phyloP scores from a whole-genome alignment of 75 land plant genomes.

The Isoetes taiwanensis region DNA sequence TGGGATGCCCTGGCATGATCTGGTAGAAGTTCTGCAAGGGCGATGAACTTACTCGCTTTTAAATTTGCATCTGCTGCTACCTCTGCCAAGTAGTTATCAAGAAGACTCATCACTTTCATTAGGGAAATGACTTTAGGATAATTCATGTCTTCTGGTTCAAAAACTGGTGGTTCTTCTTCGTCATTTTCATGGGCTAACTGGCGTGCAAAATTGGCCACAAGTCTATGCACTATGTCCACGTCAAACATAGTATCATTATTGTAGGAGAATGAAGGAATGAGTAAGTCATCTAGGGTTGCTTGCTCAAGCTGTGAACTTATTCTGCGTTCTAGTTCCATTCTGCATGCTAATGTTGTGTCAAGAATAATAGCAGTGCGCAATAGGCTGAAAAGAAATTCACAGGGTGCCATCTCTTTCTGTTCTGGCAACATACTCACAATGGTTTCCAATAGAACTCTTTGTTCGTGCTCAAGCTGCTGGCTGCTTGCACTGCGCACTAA shows the following conservation, averaged over 20 bases:
- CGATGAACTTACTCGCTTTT: not conserved
- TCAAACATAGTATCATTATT: not conserved
- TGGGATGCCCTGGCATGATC: not conserved
- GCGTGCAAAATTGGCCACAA: not conserved
- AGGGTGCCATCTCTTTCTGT: not conserved
- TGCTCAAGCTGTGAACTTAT: not conserved
- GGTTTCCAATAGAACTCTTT: not conserved
- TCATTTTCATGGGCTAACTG: conserved; percentile 5
- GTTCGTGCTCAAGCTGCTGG: too few species aligned
- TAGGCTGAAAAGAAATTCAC: not conserved
- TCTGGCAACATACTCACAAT: not conserved
- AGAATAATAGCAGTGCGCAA: not conserved
- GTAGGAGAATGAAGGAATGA: not conserved
- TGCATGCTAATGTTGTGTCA: conserved; percentile 1
- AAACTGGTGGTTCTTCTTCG: too few species aligned
- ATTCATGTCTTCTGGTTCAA: too few species aligned
- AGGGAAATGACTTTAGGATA: too few species aligned
- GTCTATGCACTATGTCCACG: not conserved
- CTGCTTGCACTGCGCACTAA: too few species aligned
- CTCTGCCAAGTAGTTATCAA: not conserved
- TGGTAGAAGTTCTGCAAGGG: not conserved
- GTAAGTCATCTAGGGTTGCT: conserved; percentile 1
- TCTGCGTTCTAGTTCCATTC: not conserved
- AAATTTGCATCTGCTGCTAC: conserved; percentile 4
- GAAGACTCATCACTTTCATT: not conserved